phyloP scores from a whole-genome alignment of 2,329 filamentous ascomycete genomes.

The Onygena corvina region DNA sequence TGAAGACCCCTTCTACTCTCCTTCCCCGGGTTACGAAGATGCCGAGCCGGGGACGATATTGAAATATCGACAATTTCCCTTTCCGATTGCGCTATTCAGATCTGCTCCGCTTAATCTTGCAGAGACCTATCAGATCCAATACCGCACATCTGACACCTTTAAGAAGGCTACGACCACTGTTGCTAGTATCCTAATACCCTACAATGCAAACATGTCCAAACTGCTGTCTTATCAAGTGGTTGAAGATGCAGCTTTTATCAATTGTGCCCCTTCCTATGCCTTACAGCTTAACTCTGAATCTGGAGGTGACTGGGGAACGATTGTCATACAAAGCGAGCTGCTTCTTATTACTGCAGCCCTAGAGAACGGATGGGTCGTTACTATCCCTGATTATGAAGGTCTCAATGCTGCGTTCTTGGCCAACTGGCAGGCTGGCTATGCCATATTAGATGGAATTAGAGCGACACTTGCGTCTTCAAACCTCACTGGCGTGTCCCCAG shows the following conservation, averaged over 20 bases:
- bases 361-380: slow-evolving; percentile 37
- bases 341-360: slow-evolving; percentile 29
- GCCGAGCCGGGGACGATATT: slow-evolving; percentile 21
- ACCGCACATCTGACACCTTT: slow-evolving; percentile 30
- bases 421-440: slow-evolving; percentile 34
- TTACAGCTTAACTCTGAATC: slow-evolving; percentile 30
- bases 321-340: slow-evolving; percentile 27
- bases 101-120: slow-evolving; percentile 18
- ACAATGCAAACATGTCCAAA: slow-evolving; percentile 22
- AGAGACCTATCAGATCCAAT: slow-evolving; percentile 29
- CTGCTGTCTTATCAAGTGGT: slow-evolving; percentile 36
- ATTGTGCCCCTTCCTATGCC: slow-evolving; percentile 23
- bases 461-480: slow-evolving; percentile 26
- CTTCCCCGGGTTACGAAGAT: slow-evolving; percentile 21
- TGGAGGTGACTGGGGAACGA: slow-evolving; percentile 25
- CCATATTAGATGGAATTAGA: slow-evolving; percentile 35
- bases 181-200: slow-evolving; percentile 31
- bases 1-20: slow-evolving; percentile 23
- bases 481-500: slow-evolving; percentile 24
- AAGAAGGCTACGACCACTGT: slow-evolving; percentile 30
- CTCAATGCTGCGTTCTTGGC: slow-evolving; percentile 34
- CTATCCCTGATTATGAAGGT: slow-evolving; percentile 39
- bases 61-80: slow-evolving; percentile 18
- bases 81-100: slow-evolving; percentile 20
- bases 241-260: slow-evolving; percentile 20